A percentile compares a stretch with the other conserved stretches of the same genome.
Evolutionary conservation across 495 filamentous ascomycete species (phyloP).

Genomic region (Pyronema domesticum): DNA sequence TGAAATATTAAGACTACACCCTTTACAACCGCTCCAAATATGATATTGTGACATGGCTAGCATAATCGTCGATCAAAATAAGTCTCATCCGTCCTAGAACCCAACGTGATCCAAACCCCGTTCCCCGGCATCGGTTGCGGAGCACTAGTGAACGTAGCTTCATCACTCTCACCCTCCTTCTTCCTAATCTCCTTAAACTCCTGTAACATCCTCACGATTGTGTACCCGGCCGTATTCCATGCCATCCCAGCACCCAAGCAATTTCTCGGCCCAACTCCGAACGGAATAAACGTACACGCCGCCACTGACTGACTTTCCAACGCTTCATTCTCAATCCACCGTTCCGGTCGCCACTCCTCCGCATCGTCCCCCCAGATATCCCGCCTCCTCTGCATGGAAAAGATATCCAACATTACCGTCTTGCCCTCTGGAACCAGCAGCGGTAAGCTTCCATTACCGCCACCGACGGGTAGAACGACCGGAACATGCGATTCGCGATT

Average conservation of each 20-base stretch:
- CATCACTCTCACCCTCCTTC: not conserved
- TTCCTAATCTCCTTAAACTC: not conserved
- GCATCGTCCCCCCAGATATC: slow-evolving; percentile 31
- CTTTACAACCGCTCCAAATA: too few relatives aligned
- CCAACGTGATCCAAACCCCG: slow-evolving; percentile 7
- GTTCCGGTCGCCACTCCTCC: slow-evolving; percentile 47
- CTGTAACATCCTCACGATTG: not conserved
- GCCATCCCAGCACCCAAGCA: not conserved
- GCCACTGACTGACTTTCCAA: not conserved
- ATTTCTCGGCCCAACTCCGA: not conserved
- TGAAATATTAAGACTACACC: too few relatives aligned
- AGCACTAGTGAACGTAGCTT: not conserved
- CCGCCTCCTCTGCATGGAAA: slow-evolving; percentile 29
- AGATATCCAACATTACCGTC: not conserved
- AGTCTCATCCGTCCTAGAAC: too few relatives aligned
- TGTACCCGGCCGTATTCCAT: not conserved
- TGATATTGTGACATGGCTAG: slow-evolving; percentile 26
- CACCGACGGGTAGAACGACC: not conserved
- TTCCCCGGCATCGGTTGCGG: not conserved
- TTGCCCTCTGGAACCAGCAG: not conserved
- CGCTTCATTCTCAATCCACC: slow-evolving; percentile 35
- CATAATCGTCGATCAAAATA: slow-evolving; percentile 96
- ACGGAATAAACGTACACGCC: not conserved
- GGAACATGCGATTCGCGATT: not conserved
- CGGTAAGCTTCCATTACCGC: not conserved